Base-by-base conservation (phyloP, 345 rosid species). In the Arabidopsis suecica region DNA sequence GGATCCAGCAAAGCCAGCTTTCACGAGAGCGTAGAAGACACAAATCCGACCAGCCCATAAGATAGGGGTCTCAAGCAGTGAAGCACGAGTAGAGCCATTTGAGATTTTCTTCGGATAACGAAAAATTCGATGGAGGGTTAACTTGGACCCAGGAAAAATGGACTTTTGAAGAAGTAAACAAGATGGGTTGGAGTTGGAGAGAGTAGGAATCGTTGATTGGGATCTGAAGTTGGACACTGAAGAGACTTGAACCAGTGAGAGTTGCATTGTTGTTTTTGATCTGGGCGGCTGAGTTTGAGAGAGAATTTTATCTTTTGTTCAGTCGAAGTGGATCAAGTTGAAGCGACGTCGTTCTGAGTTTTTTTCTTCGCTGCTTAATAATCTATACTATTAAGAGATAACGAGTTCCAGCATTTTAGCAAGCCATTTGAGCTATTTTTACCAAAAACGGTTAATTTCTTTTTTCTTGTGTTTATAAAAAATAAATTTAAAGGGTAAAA, bases 41-140 rank as follows among this genome's bases (percentile, higher is more conserved):
- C 87, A 94, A 50, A 89, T 75, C 81, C 98, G 84, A 55, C 91
- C 90, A 49, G 87, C 97, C 98, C 98, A 94, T 48, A 91, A 55
- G 40, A 91, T 73, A 9, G 97, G 97, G 51, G 82, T 73, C 58
- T 91, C 95, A 28, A 88, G 79, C 85, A 94, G 38, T 9, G 97
- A 89, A 53, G 95, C 93, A 61, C 68, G 83, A 12, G 83, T 36
- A 9, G 62, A 70, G 50, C 76, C 59, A 65, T 74, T 14, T 7
- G 84, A 32, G 55, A 37, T 5, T 36, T 41, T 83, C 51, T 61
- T 64, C 45, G n/a, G 42, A 16, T 49, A 22, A 62, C 23, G 55
- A 37, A 79, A 61, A 3, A 73, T 41, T 20, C 67, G 73, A 4
- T 73, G 68, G 10, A 80, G 61, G 58, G 83, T 49, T 62, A 61